These are phyloP conservation scores for Aspergillus sp. DNA, from an alignment of 2,329 filamentous ascomycete genomes.

Conservation along the genomic window DNA sequence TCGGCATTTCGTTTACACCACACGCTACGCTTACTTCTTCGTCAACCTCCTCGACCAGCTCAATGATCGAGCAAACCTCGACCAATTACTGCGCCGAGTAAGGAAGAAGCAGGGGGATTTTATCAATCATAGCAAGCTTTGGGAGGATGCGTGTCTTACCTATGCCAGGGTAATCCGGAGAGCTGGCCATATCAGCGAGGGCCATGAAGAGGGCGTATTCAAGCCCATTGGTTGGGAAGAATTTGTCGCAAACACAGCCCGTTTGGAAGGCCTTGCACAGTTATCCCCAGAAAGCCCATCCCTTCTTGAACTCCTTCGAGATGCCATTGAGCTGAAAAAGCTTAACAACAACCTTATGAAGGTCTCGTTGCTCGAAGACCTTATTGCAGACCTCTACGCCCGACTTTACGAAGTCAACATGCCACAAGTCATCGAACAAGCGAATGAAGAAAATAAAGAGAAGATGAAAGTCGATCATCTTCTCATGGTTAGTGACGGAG, in stretches of 20 bases:
- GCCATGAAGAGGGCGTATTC: constrained; percentile 66
- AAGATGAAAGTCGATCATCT: constrained; percentile 52
- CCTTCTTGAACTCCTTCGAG: constrained; percentile 64
- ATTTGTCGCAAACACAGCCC: constrained; percentile 60
- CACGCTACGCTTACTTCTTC: constrained; percentile 82
- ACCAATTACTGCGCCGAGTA: constrained; percentile 75
- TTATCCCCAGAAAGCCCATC: constrained; percentile 48
- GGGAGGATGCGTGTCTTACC: constrained; percentile 61
- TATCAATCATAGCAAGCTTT: constrained; percentile 63
- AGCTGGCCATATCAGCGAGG: constrained; percentile 58
- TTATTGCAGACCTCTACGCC: constrained; percentile 89
- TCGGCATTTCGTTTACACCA: constrained; percentile 88
- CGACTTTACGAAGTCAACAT: constrained; percentile 48
- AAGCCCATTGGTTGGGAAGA: constrained; percentile 65
- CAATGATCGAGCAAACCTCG: constrained; percentile 73
- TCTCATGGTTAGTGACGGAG: constrained; percentile 41
- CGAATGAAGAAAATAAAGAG: constrained; percentile 48
- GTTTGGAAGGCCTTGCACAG: constrained; percentile 61
- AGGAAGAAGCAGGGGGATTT: constrained; percentile 79
- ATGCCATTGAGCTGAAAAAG: constrained; percentile 69
- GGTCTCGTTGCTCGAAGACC: constrained; percentile 79
- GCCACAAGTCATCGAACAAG: constrained; percentile 42
- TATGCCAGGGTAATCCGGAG: constrained; percentile 63
- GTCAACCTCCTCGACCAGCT: constrained; percentile 72
- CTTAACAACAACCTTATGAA: constrained; percentile 90